Base-by-base conservation (phyloP, 192 early-diverging fungal genomes). In the Coemansia sp. region DNA sequence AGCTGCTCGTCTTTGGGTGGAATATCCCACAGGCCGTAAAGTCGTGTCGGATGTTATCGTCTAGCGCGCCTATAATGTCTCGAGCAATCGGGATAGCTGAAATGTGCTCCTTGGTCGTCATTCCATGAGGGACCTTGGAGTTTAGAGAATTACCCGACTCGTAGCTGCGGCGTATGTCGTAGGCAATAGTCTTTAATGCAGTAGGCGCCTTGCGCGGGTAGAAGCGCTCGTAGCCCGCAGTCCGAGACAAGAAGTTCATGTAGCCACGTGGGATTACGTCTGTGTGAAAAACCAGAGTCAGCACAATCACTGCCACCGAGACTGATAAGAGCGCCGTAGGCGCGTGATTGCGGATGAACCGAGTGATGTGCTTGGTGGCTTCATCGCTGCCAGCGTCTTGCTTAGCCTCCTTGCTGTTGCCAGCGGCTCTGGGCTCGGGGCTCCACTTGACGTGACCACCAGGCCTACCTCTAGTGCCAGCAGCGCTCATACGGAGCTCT, bases 201-300 rank as follows among this genome's bases (percentile, higher is more conserved):
- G 37, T 67, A 5, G 57, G 42, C 3, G 35, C 59, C 18, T 59
- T 50, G 18, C 37, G 26, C 21, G 77, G 70, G 21, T 76, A 74
- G 35, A 74, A 20, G 10, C 53, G 51, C 33, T 79, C 70, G 51
- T 70, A 69, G 10, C 82, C 82, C 20, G 67, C 59, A 51, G 68
- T 60, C 20, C 53, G 67, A 24, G 84, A 67, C 60, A 89, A 61
- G 43, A 89, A 85, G 40, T 67, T 75, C 61, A 82, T 74, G 63
- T 88, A 91, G 0, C 87, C 83, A 38, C 63, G 79, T 0, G 88
- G 84, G 48, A 89, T 58, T 0, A 86, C 83, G 10, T 87, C 83
- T 0, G 83, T 79, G 59, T 87, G 76, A 57, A 89, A 80, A 10
- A 87, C 60, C 18, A 86, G 70, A 5, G 80, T 66, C 43, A 81